Base-by-base conservation (phyloP, 768 basidiomycete species). In the Leccinum arenicola region DNA sequence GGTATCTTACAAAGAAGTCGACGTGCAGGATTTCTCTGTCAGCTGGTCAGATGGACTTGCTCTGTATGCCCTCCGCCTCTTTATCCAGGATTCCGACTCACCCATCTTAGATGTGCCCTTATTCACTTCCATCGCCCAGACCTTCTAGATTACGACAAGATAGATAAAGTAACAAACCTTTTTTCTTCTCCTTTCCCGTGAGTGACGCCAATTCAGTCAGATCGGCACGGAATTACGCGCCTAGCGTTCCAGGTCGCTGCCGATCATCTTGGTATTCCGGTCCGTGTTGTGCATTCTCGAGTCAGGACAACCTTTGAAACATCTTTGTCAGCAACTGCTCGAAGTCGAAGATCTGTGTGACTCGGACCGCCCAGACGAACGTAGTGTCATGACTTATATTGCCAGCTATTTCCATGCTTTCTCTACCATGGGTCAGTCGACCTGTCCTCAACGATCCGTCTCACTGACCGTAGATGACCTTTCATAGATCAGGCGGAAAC, bases 391-490 rank as follows among this genome's bases (percentile, higher is more conserved):
- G 93, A 98, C 95, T 5, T 98, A 98, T 65, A 89, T 99, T 50
- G 97, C 97, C 35, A 92, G 92, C 66, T 98, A 83, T 75, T 99
- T 99, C 80, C 97, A 98, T 70, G 95, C 96, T 0, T 99, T 99
- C 73, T 96, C 95, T 0, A 88, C 92, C 0, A 95, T 97, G 89
- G 93, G 95, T 95, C 64, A 53, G 84, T 74, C 12, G 29, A 36
- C 7, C 12, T 48, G 36, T 29, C 52, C n/a, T 52, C 27, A 15
- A 23, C 12, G 10, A 10, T 50, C 14, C 11, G 3, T 45, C 5
- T 21, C 9, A 1, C 50, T 36, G n/a, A 43, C 61, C 47, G 59
- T 57, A 61, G 31, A 45, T 48, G 10, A 31, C 15, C 2, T 14
- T 8, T 59, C 29, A 51, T 48, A 97, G 96, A 98, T 67, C 95